Evolutionary conservation across 768 basidiomycete species (phyloP).

Genomic region (Hemileccinum impolitum): DNA sequence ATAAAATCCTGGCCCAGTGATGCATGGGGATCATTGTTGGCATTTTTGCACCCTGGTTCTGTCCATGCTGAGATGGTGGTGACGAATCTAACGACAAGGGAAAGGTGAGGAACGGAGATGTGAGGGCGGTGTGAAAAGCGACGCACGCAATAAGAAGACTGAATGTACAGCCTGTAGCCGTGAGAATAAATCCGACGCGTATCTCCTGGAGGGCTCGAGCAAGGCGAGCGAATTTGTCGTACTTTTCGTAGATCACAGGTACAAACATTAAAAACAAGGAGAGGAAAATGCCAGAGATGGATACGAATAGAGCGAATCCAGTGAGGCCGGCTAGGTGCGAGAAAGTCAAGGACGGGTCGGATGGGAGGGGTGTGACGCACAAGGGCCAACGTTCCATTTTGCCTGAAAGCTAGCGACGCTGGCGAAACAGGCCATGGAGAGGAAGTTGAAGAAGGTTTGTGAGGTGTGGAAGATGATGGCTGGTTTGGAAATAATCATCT

Average conservation of each 20-base stretch:
- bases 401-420: slow-evolving; percentile 88
- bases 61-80: slow-evolving; percentile 86
- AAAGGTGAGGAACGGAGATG: slow-evolving; percentile 16
- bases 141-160: slow-evolving; percentile 78
- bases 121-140: slow-evolving; percentile 1
- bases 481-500: slow-evolving; percentile 90
- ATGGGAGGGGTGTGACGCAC: slow-evolving; percentile 45
- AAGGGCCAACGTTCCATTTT: slow-evolving; percentile 79
- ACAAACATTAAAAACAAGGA: slow-evolving; percentile 71
- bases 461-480: slow-evolving; percentile 71
- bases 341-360: slow-evolving; percentile 14
- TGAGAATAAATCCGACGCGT: slow-evolving; percentile 81
- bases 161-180: slow-evolving; percentile 60
- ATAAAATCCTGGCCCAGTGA: slow-evolving; percentile 63
- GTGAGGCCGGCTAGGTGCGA: slow-evolving; percentile 68
- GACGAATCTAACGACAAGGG: slow-evolving; percentile 50
- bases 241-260: slow-evolving; percentile 82
- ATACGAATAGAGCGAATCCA: slow-evolving; percentile 81
- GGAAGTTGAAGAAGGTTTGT: slow-evolving; percentile 90
- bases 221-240: slow-evolving; percentile 72
- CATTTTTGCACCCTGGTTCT: slow-evolving; percentile 82
- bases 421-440: slow-evolving; percentile 89
- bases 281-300: slow-evolving; percentile 68
- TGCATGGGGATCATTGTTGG: slow-evolving; percentile 77
- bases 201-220: slow-evolving; percentile 81